Evolutionary conservation across 495 filamentous ascomycete species (phyloP), one percentile per base, ranked within the genome.

Genomic region (Lasiosphaeria hispida): DNA sequence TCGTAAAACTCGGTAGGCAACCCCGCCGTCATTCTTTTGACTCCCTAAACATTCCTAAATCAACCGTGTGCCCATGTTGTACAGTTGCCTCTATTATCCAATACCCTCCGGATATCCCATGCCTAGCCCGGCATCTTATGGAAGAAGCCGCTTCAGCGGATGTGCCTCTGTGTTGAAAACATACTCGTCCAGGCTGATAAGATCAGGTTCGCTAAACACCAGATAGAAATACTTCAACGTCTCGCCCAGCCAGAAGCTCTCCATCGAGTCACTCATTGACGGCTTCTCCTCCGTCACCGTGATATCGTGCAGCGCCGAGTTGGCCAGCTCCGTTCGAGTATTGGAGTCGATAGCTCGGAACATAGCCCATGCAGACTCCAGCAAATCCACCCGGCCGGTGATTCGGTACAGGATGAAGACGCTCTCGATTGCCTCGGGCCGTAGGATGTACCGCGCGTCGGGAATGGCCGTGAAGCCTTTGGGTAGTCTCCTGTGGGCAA

Each of bases 111-210:
- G 17, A 43, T 2, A 7, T 13, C 13, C 38, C 17, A 13, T 18
- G 6, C 19, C 10, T 14, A 10, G 1, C 6, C 19, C 43, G 1
- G 6, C 5, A 14, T n/a, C 52, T 37, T 23, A 64, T 0, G 61
- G 65, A 36, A 66, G 41, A 9, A 71, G 63, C 57, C 78, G 64
- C 53, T 71, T 73, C 18, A 96, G 78, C 7, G 87, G 84, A 71
- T 95, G 91, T 2, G 89, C 91, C 74, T 95, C 91, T 0, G 90
- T 96, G 68, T 94, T 96, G 59, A 95, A 86, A 7, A 96, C 87
- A 37, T 88, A 83, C 30, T 90, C 77, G 58, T 90, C 85, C 66
- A 95, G 71, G 68, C 80, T 89, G 41, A 92, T 75, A 35, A 85
- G 59, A 52, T 82, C 78, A 0, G 87, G 83, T 50, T 90, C 87